These are phyloP conservation scores for Hyparrhenia diplandra DNA, from an alignment of 176 grass and related monocot genomes.

Conservation along the genomic window DNA sequence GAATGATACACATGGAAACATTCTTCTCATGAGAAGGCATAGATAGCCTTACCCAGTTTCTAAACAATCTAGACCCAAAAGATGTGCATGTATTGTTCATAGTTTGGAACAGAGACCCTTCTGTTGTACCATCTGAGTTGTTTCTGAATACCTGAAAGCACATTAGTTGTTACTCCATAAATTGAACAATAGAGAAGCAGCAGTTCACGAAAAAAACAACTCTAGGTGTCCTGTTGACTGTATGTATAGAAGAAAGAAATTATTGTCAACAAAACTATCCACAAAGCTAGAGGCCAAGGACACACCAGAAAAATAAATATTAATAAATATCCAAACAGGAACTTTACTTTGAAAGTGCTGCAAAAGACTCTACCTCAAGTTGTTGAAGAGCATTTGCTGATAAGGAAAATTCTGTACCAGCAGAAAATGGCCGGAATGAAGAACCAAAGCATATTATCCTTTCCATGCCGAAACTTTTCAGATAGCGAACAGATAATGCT, in stretches of 20 bases:
- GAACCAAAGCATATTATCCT: slow-evolving; percentile 74
- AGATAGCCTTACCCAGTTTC: slow-evolving; percentile 69
- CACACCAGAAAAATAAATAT: neutral
- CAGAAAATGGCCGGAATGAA: slow-evolving; percentile 73
- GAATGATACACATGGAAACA: neutral
- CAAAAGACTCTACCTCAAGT: slow-evolving; percentile 65
- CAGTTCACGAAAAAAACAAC: neutral
- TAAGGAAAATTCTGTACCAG: slow-evolving; percentile 70
- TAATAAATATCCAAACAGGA: neutral
- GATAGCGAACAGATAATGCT: slow-evolving; percentile 58
- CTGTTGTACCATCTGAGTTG: slow-evolving; percentile 69
- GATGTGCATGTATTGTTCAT: slow-evolving; percentile 90
- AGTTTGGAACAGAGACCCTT: slow-evolving; percentile 79
- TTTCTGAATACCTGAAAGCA: slow-evolving; percentile 83
- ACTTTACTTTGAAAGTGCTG: neutral
- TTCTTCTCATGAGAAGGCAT: slow-evolving; percentile 2
- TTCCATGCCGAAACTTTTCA: slow-evolving; percentile 84
- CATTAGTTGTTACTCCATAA: slow-evolving; percentile 12
- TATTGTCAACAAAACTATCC: neutral
- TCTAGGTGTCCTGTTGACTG: neutral
- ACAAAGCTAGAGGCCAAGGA: neutral
- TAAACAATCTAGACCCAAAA: slow-evolving; percentile 89
- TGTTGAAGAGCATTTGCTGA: slow-evolving; percentile 92
- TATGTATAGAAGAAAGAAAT: neutral
- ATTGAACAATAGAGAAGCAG: slow-evolving; percentile 12